phyloP scores from a whole-genome alignment of 2,329 filamentous ascomycete genomes.

The Diplodia intermedia region DNA sequence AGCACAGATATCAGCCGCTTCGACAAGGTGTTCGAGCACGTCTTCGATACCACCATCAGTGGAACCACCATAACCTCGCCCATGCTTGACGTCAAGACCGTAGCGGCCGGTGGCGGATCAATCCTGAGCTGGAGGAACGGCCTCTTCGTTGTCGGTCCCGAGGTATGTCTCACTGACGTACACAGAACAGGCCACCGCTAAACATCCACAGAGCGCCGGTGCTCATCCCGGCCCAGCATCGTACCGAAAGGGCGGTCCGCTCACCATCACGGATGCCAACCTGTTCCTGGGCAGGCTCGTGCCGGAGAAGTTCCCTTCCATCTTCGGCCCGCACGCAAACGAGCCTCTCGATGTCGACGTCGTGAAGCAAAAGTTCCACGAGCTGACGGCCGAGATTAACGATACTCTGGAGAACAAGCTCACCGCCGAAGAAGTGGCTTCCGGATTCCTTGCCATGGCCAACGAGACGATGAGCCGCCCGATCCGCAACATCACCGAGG shows the following conservation, averaged over 20 bases:
- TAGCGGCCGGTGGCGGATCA: conserved; percentile 70
- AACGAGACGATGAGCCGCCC: conserved; percentile 44
- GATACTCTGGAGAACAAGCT: conserved; percentile 42
- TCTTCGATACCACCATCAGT: conserved; percentile 44
- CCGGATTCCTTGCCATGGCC: conserved; percentile 40
- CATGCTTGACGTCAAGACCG: conserved; percentile 45
- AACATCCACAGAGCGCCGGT: conserved; percentile 38
- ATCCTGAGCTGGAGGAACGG: conserved; percentile 87
- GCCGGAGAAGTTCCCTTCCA: conserved; percentile 44
- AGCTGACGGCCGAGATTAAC: conserved; percentile 55
- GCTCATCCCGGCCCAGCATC: conserved; percentile 47
- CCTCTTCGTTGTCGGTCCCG: conserved; percentile 87
- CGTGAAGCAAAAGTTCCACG: conserved; percentile 50
- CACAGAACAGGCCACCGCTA: not conserved
- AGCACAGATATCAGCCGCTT: conserved; percentile 46
- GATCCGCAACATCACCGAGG: conserved; percentile 42
- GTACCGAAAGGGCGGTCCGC: conserved; percentile 46
- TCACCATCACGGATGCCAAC: conserved; percentile 48
- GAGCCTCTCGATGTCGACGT: conserved; percentile 52
- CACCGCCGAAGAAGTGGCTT: conserved; percentile 40
- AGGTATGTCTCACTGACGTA: conserved; percentile 46
- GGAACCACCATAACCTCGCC: conserved; percentile 42
- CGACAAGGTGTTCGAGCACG: conserved; percentile 43
- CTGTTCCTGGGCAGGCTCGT: conserved; percentile 44
- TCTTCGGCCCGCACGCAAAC: conserved; percentile 45